Evolutionary conservation across 2,329 filamentous ascomycete species (phyloP).

Genomic region (Septoria petroselini): DNA sequence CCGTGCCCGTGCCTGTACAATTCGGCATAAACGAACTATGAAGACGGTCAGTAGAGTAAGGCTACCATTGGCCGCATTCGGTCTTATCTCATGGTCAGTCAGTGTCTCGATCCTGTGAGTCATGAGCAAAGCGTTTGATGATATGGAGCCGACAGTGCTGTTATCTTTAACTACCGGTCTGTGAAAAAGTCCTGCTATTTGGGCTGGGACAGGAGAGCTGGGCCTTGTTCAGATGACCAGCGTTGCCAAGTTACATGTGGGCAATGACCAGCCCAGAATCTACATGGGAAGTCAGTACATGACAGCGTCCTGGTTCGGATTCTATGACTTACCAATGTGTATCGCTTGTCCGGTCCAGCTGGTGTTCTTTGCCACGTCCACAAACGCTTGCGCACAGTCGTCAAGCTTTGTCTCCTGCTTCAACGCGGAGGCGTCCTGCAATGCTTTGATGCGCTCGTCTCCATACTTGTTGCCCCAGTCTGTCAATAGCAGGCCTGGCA

Average conservation of each 20-base stretch:
- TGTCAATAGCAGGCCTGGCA: slow-evolving; percentile 63
- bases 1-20: no score
- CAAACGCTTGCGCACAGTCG: slow-evolving; percentile 55
- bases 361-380: slow-evolving; percentile 55
- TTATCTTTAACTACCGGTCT: no score
- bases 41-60: no score
- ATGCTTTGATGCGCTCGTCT: slow-evolving; percentile 54
- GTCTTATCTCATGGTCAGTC: no score
- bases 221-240: neutral
- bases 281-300: neutral
- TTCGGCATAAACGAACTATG: no score
- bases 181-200: no score
- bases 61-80: no score
- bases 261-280: neutral
- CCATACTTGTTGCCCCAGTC: slow-evolving; percentile 57
- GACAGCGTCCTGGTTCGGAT: no score
- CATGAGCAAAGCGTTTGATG: no score
- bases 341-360: slow-evolving; percentile 50
- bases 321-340: slow-evolving; percentile 41
- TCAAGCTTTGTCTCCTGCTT: slow-evolving; percentile 55
- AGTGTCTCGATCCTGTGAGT: no score
- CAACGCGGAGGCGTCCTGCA: slow-evolving; percentile 57
- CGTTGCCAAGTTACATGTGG: neutral
- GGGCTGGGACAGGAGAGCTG: neutral
- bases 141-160: no score